Evolutionary conservation across 75 land plant species (phyloP).

Genomic region (Azolla pinnata): DNA sequence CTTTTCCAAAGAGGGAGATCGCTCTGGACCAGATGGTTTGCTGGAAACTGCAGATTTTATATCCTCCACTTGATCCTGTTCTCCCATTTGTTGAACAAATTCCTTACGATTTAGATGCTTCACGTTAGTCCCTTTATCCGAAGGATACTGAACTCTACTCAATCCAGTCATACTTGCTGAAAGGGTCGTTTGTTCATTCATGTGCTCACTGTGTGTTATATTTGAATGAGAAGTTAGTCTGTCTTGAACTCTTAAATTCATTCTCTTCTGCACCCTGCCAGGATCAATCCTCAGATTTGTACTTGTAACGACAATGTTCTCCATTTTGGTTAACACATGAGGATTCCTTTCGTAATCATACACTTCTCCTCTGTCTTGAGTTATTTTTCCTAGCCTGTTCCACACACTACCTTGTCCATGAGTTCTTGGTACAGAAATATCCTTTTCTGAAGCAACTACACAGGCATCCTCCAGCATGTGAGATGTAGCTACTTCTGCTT

Average conservation of each 20-base stretch:
- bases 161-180: too few relatives aligned
- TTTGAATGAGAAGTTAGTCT: not conserved
- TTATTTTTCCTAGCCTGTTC: constrained; percentile 30
- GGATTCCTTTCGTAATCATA: not conserved
- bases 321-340: too few relatives aligned
- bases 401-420: constrained; percentile 30
- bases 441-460: not conserved
- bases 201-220: not conserved
- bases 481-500: not conserved
- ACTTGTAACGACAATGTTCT: too few relatives aligned
- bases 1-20: too few relatives aligned
- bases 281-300: not conserved
- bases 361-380: not conserved
- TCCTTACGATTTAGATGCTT: too few relatives aligned
- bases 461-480: not conserved
- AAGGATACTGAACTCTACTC: too few relatives aligned
- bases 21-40: too few relatives aligned
- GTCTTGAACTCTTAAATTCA: not conserved
- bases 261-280: not conserved
- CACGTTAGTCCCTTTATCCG: too few relatives aligned
- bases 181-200: not conserved
- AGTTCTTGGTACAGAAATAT: not conserved
- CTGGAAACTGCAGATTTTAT: too few relatives aligned
- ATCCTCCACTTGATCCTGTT: too few relatives aligned
- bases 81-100: too few relatives aligned